Evolutionary conservation across 1,284 basidiomycete genomes (phyloP).

Genomic region (Phenoliferia sp.): DNA sequence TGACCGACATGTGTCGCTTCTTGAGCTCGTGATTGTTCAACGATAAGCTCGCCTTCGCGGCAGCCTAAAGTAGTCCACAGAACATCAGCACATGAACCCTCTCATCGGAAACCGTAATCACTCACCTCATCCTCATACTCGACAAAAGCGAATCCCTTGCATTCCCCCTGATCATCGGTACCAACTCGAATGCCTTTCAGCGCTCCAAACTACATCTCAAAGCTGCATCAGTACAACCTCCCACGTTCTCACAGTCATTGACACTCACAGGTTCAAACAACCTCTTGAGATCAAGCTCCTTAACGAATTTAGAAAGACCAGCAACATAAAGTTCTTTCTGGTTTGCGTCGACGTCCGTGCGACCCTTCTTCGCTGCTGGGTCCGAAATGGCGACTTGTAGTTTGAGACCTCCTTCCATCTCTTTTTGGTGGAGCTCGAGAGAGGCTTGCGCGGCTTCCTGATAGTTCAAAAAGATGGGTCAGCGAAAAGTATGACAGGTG

Average conservation of each 20-base stretch:
- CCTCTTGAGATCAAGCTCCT: constrained; percentile 65
- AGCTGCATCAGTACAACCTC: too few relatives aligned
- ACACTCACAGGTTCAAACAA: constrained; percentile 64
- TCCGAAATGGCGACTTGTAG: constrained; percentile 85
- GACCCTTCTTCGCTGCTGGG: constrained; percentile 77
- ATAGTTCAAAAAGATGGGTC: not conserved
- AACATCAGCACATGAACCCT: constrained; percentile 1
- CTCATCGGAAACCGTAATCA: not conserved
- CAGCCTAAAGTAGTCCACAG: constrained; percentile 49
- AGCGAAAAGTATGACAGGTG: too few relatives aligned
- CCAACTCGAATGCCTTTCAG: constrained; percentile 76
- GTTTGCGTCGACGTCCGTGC: constrained; percentile 75
- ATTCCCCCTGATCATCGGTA: constrained; percentile 62
- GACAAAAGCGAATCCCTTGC: constrained; percentile 87
- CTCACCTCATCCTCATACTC: constrained; percentile 78
- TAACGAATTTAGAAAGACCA: constrained; percentile 69
- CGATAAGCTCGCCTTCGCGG: constrained; percentile 64
- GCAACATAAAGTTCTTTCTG: constrained; percentile 80
- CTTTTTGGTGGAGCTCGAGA: constrained; percentile 67
- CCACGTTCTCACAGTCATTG: too few relatives aligned
- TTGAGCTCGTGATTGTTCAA: constrained; percentile 82
- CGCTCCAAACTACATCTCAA: constrained; percentile 70
- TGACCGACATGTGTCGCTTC: constrained; percentile 76
- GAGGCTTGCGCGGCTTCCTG: constrained; percentile 70
- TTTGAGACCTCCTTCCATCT: constrained; percentile 55